Percentiles rank a stretch among this genome's conserved stretches.
Conservation (phyloP, 768 basidiomycete genomes). For the Epithele typhae region DNA sequence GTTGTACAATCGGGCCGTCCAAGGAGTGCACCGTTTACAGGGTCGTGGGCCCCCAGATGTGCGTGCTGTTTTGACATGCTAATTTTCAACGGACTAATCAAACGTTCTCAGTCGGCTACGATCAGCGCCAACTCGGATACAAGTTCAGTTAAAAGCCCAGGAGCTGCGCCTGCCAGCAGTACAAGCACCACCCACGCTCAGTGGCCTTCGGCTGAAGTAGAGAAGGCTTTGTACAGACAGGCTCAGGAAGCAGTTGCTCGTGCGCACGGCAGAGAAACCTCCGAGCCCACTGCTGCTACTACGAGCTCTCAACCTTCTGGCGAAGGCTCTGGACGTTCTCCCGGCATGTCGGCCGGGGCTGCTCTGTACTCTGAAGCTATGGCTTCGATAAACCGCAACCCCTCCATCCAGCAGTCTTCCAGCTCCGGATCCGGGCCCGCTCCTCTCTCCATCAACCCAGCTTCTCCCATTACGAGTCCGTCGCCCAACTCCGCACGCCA, state of each 20-base stretch:
- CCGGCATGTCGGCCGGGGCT: constrained; percentile 35
- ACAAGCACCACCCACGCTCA: too few relatives aligned
- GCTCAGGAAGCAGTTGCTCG: constrained; percentile 64
- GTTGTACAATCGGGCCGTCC: constrained; percentile 37
- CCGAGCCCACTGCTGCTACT: too few relatives aligned
- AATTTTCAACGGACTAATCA: neutral
- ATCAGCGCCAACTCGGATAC: neutral
- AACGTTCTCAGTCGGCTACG: too few relatives aligned
- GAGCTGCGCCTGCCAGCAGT: constrained; percentile 16
- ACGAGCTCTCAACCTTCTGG: too few relatives aligned
- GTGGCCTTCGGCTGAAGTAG: constrained; percentile 73
- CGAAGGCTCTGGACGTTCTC: too few relatives aligned
- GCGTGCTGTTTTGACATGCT: constrained; percentile 2
- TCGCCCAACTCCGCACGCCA: constrained; percentile 12
- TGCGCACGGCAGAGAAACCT: constrained; percentile 53
- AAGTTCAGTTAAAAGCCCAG: neutral
- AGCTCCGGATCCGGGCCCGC: neutral
- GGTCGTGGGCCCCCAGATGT: constrained; percentile 18
- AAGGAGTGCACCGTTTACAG: constrained; percentile 35
- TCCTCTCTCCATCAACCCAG: constrained; percentile 12
- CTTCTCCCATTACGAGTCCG: neutral
- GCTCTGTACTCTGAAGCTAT: constrained; percentile 44
- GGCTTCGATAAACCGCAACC: constrained; percentile 30
- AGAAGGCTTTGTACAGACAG: constrained; percentile 66
- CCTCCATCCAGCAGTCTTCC: neutral